Evolutionary conservation across 129 eudicot species (phyloP), one percentile per base, ranked within the genome.

Genomic region (Chrysanthemum seticuspe): DNA sequence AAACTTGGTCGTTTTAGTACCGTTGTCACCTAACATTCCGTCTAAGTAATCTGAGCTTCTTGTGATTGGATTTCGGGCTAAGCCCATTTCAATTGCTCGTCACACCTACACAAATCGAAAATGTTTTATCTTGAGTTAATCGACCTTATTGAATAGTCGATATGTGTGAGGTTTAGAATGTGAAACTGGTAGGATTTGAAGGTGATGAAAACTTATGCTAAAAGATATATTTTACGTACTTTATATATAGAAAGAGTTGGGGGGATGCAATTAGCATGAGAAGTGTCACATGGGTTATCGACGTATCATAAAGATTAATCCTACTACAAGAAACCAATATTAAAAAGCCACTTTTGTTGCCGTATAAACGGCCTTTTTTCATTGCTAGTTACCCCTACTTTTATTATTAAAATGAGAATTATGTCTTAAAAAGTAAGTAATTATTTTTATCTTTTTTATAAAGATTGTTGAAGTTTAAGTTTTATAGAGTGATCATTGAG

Each of bases 11-110:
- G 76, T 31, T 67, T 85, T 87, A 12, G 78, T 85, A 13, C 83
- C 74, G 75, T 74, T 80, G 40, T 90, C 98, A 69, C 78, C 82
- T 0, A 89, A 59, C 94, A 93, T 84, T 68, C 98, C 97, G 56
- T 94, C 98, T 70, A 94, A 77, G 73, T 85, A 90, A 34, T 90
- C 97, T 40, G 93, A 89, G 73, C 96, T 94, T 83, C 85, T 87
- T 47, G 56, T 44, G 54, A 54, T 77, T 5, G 86, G 82, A 65
- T 76, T 90, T 53, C 95, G 55, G 7, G 77, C 69, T 12, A 87
- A 83, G 10, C 92, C 96, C 95, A 86, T 90, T 10, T 27, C 10
- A 19, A 12, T 52, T 36, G 14, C 19, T 6, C 47, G 47, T 40
- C 47, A 40, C 47, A 40, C 47, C 47, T 40, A 40, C 47, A 40